Evolutionary conservation across 345 rosid genomes (phyloP), one percentile per base, ranked within the genome.

Genomic region (Citrus maxima): DNA sequence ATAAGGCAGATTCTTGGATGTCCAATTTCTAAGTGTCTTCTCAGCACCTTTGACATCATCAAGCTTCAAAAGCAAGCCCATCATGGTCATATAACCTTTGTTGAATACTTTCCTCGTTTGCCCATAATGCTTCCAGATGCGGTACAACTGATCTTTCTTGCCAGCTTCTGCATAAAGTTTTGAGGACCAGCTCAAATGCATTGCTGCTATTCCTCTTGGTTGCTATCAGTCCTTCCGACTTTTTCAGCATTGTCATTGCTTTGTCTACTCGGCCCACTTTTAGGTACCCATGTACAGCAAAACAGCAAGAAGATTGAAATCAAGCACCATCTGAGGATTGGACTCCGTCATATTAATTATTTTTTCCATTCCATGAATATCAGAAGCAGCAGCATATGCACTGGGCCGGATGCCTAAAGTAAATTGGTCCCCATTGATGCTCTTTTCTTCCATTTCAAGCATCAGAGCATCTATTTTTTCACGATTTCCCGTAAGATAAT

Each of bases 401-500:
- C 54, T 75, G 18, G 64, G 27, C 28, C 6, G 61, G 25, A 64
- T 64, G 40, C 14, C 28, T 13, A 32, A 49, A n/a, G 62, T 46
- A 51, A 63, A 35, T 27, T 27, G 42, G 54, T 49, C 21, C 38
- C 38, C 22, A 28, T 28, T 8, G 32, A 75, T 42, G 21, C 70
- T 62, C 38, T 16, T 49, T 28, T 49, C 59, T 40, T 64, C 70
- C 71, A 75, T 75, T n/a, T 64, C 78, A 32, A 30, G 13, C 37
- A 55, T 32, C 37, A 67, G 46, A 16, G 14, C 63, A 25, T 66
- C 72, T 25, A 51, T 25, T n/a, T 54, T 75, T 22, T 67, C 54
- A 67, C 3, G 69, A 19, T 34, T 34, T 32, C 69, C 69, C 18
- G 6, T 34, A 6, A 32, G 40, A 34, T 65, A 65, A 34, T 34